Base-by-base conservation (phyloP, 2,329 filamentous ascomycete species). In the Colletotrichum lupini region DNA sequence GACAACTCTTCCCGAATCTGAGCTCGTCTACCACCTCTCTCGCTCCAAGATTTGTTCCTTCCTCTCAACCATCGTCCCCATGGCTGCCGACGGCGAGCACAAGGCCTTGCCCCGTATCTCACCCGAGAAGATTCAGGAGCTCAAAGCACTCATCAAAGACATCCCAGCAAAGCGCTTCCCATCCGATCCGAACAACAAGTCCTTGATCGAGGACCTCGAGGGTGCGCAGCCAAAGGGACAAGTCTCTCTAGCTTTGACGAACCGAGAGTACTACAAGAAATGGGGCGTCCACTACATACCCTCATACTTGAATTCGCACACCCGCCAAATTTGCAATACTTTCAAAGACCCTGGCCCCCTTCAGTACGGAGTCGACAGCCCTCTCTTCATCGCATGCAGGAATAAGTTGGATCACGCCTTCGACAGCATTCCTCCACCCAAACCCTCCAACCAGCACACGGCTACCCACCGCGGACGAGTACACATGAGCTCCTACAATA, bases 281-380 rank as follows among this genome's bases (percentile, higher is more conserved):
- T 92, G 90, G 90, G 90, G 90, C 8, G 77, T 78, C 5, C 89
- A 92, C 78, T 92, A 89, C 77, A 84, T 92, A 6, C 87, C 86
- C 0, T 89, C 87, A 7, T 82, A 91, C 1, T 86, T 87, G 30
- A 85, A 87, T 73, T 89, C 90, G 0, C 89, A 92, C 75, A 82
- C 83, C 1, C 83, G 85, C 28, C 90, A 92, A 78, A 80, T 87
- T 11, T 91, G 90, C 82, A 91, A 90, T 77, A 88, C 87, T 0
- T 92, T 91, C 85, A 91, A 91, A 77, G 90, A 92, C 72, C 82
- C 86, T 0, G 90, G 90, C 0, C 88, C 90, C 4, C 83, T 89
- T 7, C 82, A 85, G 74, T 92, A 91, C 76, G 86, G 89, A 19
- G 76, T 76, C 0, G 78, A 84, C 1, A 90, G 87, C 64, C 83